Conservation (phyloP, 768 basidiomycete species). For the Boletus rufocinnamomeus region DNA sequence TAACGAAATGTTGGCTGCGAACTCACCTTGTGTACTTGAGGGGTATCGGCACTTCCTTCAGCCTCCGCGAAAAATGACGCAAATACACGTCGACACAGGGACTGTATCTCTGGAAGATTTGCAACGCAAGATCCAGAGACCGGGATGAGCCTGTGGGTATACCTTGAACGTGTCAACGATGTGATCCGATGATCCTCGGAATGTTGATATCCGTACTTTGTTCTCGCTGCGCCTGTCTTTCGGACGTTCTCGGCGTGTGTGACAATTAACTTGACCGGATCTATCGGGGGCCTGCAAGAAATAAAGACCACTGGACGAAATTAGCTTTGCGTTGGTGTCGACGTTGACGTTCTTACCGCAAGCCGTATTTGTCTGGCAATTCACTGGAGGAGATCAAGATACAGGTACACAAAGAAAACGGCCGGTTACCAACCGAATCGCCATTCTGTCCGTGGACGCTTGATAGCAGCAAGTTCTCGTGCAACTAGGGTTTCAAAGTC, state of each 20-base stretch:
- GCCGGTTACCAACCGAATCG: constrained; percentile 57
- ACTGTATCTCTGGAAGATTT: constrained; percentile 67
- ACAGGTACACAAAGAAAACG: background rate
- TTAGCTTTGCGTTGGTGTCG: constrained; percentile 1
- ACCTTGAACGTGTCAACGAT: constrained; percentile 42
- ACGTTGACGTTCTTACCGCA: constrained; percentile 51
- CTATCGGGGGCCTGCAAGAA: constrained; percentile 74
- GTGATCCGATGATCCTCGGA: background rate
- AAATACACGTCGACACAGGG: constrained; percentile 58
- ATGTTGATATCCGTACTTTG: constrained; percentile 46
- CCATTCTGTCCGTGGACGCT: constrained; percentile 60
- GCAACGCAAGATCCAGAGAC: constrained; percentile 68
- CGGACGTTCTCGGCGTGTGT: constrained; percentile 65
- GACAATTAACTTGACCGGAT: constrained; percentile 70
- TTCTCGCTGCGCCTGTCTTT: constrained; percentile 61
- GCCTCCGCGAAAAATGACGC: constrained; percentile 52
- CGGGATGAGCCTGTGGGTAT: constrained; percentile 70
- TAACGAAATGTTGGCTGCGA: background rate
- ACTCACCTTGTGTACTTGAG: constrained; percentile 48
- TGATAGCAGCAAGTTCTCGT: constrained; percentile 70
- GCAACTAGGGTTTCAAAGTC: constrained; percentile 72
- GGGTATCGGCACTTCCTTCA: constrained; percentile 23
- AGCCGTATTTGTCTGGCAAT: constrained; percentile 76
- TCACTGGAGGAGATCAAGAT: constrained; percentile 45
- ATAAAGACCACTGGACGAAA: constrained; percentile 67